phyloP scores from a whole-genome alignment of 306 rosid genomes.

The Prunus persica region Prunus_persica_NCBIv2 NC_034012.1:5324501-5325000 shows the following conservation, averaged over 20 bases:
- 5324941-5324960: neutral
- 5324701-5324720: neutral
- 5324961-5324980: conserved; percentile 9
- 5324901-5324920: neutral
- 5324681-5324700: neutral
- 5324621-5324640: too few relatives aligned
- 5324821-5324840: neutral
- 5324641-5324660: neutral
- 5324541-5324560: too few relatives aligned
- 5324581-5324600: too few relatives aligned
- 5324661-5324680: neutral
- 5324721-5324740: neutral
- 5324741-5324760: neutral
- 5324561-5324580: too few relatives aligned
- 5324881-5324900: neutral
- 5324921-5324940: neutral
- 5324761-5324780: neutral
- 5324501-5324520: too few relatives aligned
- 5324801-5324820: neutral
- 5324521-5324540: too few relatives aligned
- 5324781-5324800: neutral
- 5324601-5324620: too few relatives aligned
- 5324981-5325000: neutral
- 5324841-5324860: neutral
- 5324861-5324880: neutral